Conservation (phyloP, 306 rosid species). For the Dryas octopetala region DNA sequence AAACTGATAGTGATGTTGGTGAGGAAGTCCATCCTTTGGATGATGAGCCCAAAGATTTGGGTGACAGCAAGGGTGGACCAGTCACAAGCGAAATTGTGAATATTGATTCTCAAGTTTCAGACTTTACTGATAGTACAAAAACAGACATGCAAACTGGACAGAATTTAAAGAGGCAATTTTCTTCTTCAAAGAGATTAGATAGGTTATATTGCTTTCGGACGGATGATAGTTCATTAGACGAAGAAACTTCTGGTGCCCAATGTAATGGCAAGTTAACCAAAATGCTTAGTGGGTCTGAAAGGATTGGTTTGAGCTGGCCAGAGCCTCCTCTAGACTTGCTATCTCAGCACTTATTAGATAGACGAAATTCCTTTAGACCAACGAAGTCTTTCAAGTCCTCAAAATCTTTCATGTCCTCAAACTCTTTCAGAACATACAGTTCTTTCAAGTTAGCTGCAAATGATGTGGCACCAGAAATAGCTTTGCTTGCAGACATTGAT, state of each 20-base stretch:
- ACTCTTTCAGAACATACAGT: conserved; percentile 46
- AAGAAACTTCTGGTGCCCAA: conserved; percentile 39
- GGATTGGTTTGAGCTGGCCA: conserved; percentile 94
- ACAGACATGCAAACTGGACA: conserved; percentile 26
- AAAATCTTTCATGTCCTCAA: conserved; percentile 57
- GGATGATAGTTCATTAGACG: conserved; percentile 30
- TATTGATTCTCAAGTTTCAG: conserved; percentile 35
- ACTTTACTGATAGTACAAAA: conserved; percentile 36
- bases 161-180: conserved; percentile 44
- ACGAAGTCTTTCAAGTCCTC: conserved; percentile 50
- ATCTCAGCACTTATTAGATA: conserved; percentile 47
- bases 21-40: conserved; percentile 76
- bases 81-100: conserved; percentile 23
- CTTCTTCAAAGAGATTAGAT: conserved; percentile 57
- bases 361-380: conserved; percentile 53
- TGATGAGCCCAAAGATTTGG: conserved; percentile 45
- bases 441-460: conserved; percentile 60
- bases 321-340: conserved; percentile 72
- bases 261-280: conserved; percentile 44
- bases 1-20: conserved; percentile 80
- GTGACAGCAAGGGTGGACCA: conserved; percentile 24
- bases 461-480: conserved; percentile 44
- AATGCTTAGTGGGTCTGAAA: conserved; percentile 73
- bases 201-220: conserved; percentile 63
- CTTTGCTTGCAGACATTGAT: conserved; percentile 67